phyloP scores from a whole-genome alignment of 2,329 filamentous ascomycete genomes.

The Bipolaris cookei region DNA sequence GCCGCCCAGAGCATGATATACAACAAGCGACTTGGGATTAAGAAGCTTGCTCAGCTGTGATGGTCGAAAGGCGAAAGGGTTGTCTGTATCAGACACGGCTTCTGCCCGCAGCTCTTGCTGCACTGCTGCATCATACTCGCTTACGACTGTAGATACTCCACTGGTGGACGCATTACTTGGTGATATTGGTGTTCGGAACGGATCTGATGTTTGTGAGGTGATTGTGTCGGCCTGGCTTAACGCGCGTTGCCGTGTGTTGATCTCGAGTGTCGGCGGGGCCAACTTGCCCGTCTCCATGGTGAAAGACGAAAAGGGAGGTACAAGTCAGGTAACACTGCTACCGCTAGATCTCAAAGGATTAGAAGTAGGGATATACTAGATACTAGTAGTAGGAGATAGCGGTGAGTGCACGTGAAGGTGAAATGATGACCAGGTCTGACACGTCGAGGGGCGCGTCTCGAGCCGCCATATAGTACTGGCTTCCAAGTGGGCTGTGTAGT shows the following conservation, averaged over 20 bases:
- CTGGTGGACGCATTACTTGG: conserved; percentile 29
- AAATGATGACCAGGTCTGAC: conserved; percentile 1
- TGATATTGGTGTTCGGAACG: conserved; percentile 33
- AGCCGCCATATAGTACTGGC: conserved; percentile 20
- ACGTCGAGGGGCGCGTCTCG: conserved; percentile 7
- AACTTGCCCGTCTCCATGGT: conserved; percentile 35
- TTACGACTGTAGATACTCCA: conserved; percentile 19
- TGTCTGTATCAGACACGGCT: conserved; percentile 43
- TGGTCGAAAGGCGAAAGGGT: conserved; percentile 62
- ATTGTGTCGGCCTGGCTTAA: conserved; percentile 36
- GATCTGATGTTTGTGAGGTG: conserved; percentile 33
- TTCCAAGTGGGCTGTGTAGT: conserved; percentile 23
- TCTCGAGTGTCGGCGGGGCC: conserved; percentile 34
- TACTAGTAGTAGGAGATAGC: not conserved
- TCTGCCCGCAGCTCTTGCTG: conserved; percentile 41
- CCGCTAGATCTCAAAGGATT: not conserved
- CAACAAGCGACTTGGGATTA: conserved; percentile 58
- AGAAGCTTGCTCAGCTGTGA: conserved; percentile 62
- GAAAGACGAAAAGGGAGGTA: conserved; percentile 1
- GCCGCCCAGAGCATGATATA: conserved; percentile 61
- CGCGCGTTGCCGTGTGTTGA: conserved; percentile 36
- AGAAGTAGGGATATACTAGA: not conserved
- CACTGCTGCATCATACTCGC: conserved; percentile 39
- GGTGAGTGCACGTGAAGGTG: not conserved
- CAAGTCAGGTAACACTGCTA: not conserved